phyloP scores from a whole-genome alignment of 1,284 basidiomycete species.

The Cutaneotrichosporon spelunceum region DNA sequence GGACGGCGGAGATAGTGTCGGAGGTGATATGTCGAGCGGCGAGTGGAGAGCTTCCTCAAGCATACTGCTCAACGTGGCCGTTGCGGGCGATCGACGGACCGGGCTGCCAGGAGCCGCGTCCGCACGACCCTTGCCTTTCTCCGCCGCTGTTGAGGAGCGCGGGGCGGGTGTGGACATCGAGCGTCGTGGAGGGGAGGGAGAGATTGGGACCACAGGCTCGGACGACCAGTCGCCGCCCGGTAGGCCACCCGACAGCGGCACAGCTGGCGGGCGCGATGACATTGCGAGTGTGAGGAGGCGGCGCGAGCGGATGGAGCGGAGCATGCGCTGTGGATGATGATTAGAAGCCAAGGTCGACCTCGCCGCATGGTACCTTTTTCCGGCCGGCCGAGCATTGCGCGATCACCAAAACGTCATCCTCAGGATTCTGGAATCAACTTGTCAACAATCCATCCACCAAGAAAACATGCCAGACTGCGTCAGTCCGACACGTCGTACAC shows the following conservation, averaged over 20 bases:
- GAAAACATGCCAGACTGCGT: not conserved
- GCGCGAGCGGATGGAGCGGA: not conserved
- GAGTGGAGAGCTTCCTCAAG: slow-evolving; percentile 39
- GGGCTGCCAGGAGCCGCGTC: slow-evolving; percentile 10
- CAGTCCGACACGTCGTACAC: not conserved
- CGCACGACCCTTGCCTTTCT: slow-evolving; percentile 31
- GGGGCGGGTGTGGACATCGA: not conserved
- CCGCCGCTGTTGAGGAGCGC: not conserved
- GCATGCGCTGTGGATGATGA: slow-evolving; percentile 10
- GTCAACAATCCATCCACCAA: slow-evolving; percentile 6
- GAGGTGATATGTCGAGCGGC: slow-evolving; percentile 23
- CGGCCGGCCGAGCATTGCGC: not conserved
- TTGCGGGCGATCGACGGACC: not conserved
- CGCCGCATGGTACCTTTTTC: not conserved
- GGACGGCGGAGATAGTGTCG: slow-evolving; percentile 5
- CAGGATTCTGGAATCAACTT: not conserved
- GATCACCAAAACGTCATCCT: slow-evolving; percentile 2
- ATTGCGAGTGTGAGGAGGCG: not conserved
- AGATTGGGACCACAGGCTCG: not conserved
- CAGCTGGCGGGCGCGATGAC: not conserved
- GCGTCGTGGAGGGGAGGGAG: not conserved
- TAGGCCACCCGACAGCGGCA: slow-evolving; percentile 2
- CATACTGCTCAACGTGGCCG: slow-evolving; percentile 13
- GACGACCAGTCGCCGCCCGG: slow-evolving; percentile 6
- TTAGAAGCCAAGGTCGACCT: not conserved